A percentile compares a stretch with the other conserved stretches of the same genome.
Conservation (phyloP, 2,329 filamentous ascomycete genomes). For the Cladosporium phlei region DNA sequence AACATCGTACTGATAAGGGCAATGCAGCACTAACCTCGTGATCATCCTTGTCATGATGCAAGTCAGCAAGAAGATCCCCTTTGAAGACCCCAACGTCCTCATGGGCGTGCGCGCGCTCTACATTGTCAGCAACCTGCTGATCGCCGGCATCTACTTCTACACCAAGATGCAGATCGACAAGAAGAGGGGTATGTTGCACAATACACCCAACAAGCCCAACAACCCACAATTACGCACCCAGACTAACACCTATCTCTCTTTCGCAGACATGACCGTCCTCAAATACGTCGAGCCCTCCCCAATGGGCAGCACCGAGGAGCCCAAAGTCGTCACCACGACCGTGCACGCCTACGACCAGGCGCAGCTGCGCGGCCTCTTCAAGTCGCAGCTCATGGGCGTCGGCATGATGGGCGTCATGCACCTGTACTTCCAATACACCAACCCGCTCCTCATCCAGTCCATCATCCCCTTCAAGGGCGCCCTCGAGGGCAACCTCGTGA, state of each 20-base stretch:
- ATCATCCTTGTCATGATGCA: slow-evolving; percentile 99
- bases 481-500: slow-evolving; percentile 90
- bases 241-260: background rate
- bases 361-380: slow-evolving; percentile 81
- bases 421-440: slow-evolving; percentile 99
- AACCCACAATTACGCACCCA: background rate
- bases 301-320: slow-evolving; percentile 89
- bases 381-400: slow-evolving; percentile 89
- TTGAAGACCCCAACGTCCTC: slow-evolving; percentile 76
- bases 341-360: slow-evolving; percentile 88
- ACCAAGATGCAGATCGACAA: slow-evolving; percentile 81
- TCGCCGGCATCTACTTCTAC: slow-evolving; percentile 78
- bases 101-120: slow-evolving; percentile 61
- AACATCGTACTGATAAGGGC: slow-evolving; percentile 13
- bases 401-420: slow-evolving; percentile 99
- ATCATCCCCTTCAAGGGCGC: slow-evolving; percentile 97
- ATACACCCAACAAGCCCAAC: too few relatives aligned
- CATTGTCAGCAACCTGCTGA: slow-evolving; percentile 72
- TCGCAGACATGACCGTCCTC: slow-evolving; percentile 83
- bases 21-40: slow-evolving; percentile 74
- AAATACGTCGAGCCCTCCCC: slow-evolving; percentile 97
- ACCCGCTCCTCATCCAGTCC: slow-evolving; percentile 96
- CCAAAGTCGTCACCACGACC: slow-evolving; percentile 94
- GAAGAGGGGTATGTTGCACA: slow-evolving; percentile 75
- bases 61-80: slow-evolving; percentile 90